Conservation (phyloP, 208 protist species). For the Porcisia hertigi region DNA sequence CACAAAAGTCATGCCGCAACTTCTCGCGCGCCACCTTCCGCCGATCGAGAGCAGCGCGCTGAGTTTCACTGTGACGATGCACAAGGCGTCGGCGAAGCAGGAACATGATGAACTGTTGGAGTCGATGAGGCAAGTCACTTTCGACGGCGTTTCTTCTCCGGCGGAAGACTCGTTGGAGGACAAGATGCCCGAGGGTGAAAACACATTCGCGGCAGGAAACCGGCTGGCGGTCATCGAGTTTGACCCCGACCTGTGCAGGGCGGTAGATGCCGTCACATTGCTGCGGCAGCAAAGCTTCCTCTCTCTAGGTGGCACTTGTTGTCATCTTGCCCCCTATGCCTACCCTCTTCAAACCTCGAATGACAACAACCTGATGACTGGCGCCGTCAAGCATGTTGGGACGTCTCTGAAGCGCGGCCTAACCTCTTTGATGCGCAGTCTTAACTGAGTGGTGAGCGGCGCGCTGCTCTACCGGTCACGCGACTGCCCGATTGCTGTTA, state of each 20-base stretch:
- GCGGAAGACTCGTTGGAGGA: conserved; percentile 14
- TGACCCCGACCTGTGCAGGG: conserved; percentile 48
- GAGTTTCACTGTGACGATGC: conserved; percentile 48
- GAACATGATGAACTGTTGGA: conserved; percentile 20
- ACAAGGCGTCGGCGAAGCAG: conserved; percentile 7
- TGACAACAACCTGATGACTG: conserved; percentile 29
- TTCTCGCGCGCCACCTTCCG: conserved; percentile 17
- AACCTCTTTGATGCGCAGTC: conserved; percentile 69
- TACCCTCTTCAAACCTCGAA: conserved; percentile 52
- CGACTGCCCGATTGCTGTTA: no score
- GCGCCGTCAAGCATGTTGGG: conserved; percentile 57
- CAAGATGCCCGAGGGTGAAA: conserved; percentile 21
- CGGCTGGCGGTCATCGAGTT: conserved; percentile 69
- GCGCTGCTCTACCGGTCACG: neutral
- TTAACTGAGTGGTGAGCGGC: conserved; percentile 38
- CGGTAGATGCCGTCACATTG: conserved; percentile 44
- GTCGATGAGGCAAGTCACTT: conserved; percentile 22
- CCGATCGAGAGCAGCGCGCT: conserved; percentile 59
- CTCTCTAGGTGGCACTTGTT: conserved; percentile 36
- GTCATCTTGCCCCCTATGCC: conserved; percentile 54
- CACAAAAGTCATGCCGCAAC: conserved; percentile 33
- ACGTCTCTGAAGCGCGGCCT: conserved; percentile 65
- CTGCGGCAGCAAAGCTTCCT: conserved; percentile 44
- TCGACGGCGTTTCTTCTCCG: conserved; percentile 9
- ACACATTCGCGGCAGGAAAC: conserved; percentile 25